Conservation (phyloP, 2,329 filamentous ascomycete species). For the Ceratocystis colombiana region DNA sequence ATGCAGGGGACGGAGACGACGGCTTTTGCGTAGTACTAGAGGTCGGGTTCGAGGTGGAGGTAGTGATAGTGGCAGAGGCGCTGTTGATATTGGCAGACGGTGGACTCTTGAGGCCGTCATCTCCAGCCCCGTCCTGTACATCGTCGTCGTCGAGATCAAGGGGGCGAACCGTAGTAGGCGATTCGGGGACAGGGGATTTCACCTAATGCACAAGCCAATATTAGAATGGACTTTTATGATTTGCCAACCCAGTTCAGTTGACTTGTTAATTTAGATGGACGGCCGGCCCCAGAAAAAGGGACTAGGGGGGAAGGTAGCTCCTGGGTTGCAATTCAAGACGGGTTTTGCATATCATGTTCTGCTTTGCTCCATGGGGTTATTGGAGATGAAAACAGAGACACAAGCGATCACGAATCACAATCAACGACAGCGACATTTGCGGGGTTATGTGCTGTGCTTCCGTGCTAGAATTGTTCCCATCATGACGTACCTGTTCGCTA, state of each 20-base stretch:
- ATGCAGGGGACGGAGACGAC: conserved; percentile 30
- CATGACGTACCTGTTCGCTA: conserved; percentile 35
- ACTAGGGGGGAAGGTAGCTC: not conserved
- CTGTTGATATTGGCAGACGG: conserved; percentile 21
- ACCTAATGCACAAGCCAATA: conserved; percentile 31
- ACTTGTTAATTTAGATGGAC: not conserved
- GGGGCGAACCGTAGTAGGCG: conserved; percentile 54
- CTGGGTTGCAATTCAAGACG: not conserved
- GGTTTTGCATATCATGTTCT: not conserved
- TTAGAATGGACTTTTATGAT: not conserved
- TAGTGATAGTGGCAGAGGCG: conserved; percentile 24
- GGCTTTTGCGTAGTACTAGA: conserved; percentile 28
- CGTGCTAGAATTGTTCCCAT: conserved; percentile 28
- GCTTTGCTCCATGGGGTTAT: no score
- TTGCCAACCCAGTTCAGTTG: not conserved
- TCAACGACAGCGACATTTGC: not conserved
- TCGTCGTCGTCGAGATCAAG: conserved; percentile 63
- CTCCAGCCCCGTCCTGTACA: conserved; percentile 47
- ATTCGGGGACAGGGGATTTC: conserved; percentile 47
- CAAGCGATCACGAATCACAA: not conserved
- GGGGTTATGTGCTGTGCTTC: not conserved
- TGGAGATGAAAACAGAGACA: not conserved
- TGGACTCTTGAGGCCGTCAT: conserved; percentile 33
- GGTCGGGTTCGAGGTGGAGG: conserved; percentile 27
- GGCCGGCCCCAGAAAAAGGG: conserved; percentile 3